Evolutionary conservation across 768 basidiomycete genomes (phyloP).

Genomic region (Suillus spraguei): DNA sequence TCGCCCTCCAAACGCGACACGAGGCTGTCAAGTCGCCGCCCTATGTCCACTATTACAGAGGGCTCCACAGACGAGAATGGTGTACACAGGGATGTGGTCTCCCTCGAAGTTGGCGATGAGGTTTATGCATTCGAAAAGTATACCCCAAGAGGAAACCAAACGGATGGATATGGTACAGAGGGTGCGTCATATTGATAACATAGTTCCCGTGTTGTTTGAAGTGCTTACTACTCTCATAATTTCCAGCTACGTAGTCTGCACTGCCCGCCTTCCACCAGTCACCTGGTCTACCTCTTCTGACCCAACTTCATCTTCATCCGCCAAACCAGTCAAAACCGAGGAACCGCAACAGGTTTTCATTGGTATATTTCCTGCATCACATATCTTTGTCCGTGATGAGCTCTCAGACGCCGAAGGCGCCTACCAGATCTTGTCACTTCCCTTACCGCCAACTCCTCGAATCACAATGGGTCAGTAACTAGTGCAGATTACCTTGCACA

Average conservation of each 20-base stretch:
- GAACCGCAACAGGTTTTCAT: slow-evolving; percentile 89
- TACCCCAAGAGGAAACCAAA: slow-evolving; percentile 69
- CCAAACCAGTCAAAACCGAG: slow-evolving; percentile 61
- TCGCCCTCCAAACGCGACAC: slow-evolving; percentile 76
- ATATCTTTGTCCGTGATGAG: slow-evolving; percentile 85
- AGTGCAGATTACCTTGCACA: slow-evolving; percentile 49
- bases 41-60: slow-evolving; percentile 46
- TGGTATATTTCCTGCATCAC: slow-evolving; percentile 91
- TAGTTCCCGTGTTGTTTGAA: slow-evolving; percentile 2
- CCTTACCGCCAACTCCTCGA: slow-evolving; percentile 41
- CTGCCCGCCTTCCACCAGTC: slow-evolving; percentile 68
- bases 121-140: slow-evolving; percentile 97
- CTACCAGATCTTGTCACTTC: slow-evolving; percentile 75
- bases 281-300: slow-evolving; percentile 64
- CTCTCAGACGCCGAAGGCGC: slow-evolving; percentile 87
- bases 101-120: slow-evolving; percentile 94
- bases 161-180: slow-evolving; percentile 91
- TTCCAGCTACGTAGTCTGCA: slow-evolving; percentile 82
- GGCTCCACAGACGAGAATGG: slow-evolving; percentile 60
- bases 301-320: slow-evolving; percentile 48
- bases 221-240: slow-evolving; percentile 2
- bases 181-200: slow-evolving; percentile 55
- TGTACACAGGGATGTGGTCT: slow-evolving; percentile 74
- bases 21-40: slow-evolving; percentile 49
- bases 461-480: slow-evolving; percentile 34